Conservation (phyloP, 805 yeast genomes). For the Pichia nakasei region DNA sequence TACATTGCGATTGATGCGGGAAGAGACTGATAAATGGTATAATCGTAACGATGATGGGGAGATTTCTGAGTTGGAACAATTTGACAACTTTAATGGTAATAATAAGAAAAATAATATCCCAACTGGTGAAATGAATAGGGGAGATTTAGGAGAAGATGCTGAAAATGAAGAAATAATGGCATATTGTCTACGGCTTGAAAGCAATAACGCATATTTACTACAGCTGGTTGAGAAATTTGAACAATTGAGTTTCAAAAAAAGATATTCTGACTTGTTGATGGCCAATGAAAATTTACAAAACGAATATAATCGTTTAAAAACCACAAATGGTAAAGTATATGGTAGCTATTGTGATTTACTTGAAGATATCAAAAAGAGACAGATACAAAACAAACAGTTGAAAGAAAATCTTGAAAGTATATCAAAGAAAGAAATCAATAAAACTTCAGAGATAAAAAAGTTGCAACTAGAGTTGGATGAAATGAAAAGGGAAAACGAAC, state of each 20-base stretch:
- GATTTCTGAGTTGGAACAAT: too few relatives aligned
- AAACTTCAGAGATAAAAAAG: neutral
- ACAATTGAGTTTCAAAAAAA: constrained; percentile 16
- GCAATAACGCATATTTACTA: constrained; percentile 10
- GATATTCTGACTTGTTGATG: constrained; percentile 6
- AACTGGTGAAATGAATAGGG: too few relatives aligned
- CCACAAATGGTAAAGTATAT: constrained; percentile 18
- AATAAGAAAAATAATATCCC: neutral
- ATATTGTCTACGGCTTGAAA: constrained; percentile 13
- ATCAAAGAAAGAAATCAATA: neutral
- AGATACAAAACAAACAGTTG: neutral
- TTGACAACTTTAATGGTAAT: neutral
- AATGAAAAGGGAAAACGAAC: constrained; percentile 1
- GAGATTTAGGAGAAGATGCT: too few relatives aligned
- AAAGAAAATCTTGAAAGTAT: neutral
- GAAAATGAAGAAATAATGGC: constrained; percentile 8
- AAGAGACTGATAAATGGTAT: constrained; percentile 12
- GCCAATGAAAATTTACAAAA: constrained; percentile 3
- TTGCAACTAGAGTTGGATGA: neutral
- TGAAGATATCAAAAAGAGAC: constrained; percentile 7
- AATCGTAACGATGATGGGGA: neutral
- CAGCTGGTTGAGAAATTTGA: constrained; percentile 14
- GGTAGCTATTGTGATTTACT: constrained; percentile 20
- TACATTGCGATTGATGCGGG: constrained; percentile 18
- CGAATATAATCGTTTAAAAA: constrained; percentile 17